These are phyloP conservation scores for Daldinia vernicosa DNA, from an alignment of 495 filamentous ascomycete genomes.

Conservation along the genomic window DNA sequence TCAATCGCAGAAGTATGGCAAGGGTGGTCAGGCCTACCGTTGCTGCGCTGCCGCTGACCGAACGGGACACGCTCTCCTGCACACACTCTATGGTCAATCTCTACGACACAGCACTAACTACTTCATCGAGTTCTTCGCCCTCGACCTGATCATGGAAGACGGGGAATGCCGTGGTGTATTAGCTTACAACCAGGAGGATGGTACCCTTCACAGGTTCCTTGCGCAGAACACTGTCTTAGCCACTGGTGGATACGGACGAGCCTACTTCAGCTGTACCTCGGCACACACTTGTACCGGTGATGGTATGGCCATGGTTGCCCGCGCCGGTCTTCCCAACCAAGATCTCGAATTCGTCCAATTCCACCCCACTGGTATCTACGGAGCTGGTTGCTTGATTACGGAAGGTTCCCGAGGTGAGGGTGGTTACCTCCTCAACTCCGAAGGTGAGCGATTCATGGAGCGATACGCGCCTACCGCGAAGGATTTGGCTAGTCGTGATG, in stretches of 20 bases:
- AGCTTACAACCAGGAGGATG: constrained; percentile 98
- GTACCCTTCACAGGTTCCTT: constrained; percentile 94
- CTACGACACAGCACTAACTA: constrained; percentile 97
- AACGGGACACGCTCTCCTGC: constrained; percentile 94
- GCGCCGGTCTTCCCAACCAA: constrained; percentile 97
- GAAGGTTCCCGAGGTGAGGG: constrained; percentile 98
- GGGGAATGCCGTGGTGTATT: constrained; percentile 95
- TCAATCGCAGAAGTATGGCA: constrained; percentile 92
- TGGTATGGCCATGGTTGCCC: constrained; percentile 98
- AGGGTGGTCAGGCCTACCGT: constrained; percentile 96
- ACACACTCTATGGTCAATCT: constrained; percentile 98
- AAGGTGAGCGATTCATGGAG: constrained; percentile 99
- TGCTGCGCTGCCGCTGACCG: constrained; percentile 94
- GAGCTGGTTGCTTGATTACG: constrained; percentile 97
- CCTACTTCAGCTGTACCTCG: constrained; percentile 97
- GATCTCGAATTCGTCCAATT: constrained; percentile 99
- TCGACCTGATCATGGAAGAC: constrained; percentile 96
- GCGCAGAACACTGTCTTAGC: constrained; percentile 95
- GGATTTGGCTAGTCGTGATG: constrained; percentile 92
- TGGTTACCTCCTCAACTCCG: constrained; percentile 93
- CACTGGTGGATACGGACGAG: constrained; percentile 94
- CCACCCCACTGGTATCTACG: constrained; percentile 99
- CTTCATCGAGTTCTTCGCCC: constrained; percentile 98
- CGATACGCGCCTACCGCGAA: constrained; percentile 97
- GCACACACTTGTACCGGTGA: constrained; percentile 98